Conservation (phyloP, 176 grass and related monocot species). For the Phoenix roebelenii region DNA sequence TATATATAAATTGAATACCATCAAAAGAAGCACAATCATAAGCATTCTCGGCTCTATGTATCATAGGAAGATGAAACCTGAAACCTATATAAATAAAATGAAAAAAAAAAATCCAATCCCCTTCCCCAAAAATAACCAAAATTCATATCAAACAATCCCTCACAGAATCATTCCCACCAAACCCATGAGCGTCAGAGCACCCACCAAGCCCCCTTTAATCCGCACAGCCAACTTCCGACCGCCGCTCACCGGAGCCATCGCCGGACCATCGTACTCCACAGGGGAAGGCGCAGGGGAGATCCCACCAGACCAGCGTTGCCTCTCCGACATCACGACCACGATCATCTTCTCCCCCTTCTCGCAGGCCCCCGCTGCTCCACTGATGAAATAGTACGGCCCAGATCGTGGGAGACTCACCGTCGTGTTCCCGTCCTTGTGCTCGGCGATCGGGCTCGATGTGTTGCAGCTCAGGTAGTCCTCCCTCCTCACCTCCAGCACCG, state of each 20-base stretch:
- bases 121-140: no score
- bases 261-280: conserved; percentile 11
- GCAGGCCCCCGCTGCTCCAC: conserved; percentile 16
- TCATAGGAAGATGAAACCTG: no score
- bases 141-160: no score
- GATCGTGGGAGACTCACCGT: conserved; percentile 9
- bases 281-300: background rate
- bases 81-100: no score
- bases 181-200: background rate
- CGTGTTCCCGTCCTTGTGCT: conserved; percentile 18
- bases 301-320: conserved; percentile 1
- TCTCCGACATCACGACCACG: conserved; percentile 30
- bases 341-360: conserved; percentile 20
- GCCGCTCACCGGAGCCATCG: conserved; percentile 10
- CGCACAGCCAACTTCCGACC: background rate
- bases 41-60: no score
- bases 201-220: background rate
- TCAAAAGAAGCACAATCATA: no score
- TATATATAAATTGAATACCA: no score
- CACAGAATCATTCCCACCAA: no score
- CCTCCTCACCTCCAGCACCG: conserved; percentile 36
- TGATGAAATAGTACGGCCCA: conserved; percentile 31
- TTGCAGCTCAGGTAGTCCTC: conserved; percentile 37
- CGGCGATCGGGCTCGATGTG: conserved; percentile 19
- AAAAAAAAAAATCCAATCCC: no score